These are phyloP conservation scores for Lagerstroemia speciosa DNA, from an alignment of 345 rosid genomes.

Conservation along the genomic window DNA sequence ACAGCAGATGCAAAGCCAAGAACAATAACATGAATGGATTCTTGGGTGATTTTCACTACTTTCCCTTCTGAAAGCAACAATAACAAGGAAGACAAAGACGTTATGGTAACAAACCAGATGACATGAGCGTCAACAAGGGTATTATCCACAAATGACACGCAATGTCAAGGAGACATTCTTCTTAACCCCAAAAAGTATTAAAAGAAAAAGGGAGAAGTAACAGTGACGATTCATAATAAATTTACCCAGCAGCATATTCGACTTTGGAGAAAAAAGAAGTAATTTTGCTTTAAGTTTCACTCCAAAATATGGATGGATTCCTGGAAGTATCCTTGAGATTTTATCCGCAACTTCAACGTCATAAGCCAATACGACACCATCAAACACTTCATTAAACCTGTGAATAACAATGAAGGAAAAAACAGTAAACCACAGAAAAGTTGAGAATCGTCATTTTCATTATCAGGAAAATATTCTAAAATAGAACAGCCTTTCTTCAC, in stretches of 20 bases:
- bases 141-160: not conserved
- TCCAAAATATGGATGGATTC: constrained; percentile 57
- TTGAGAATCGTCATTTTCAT: not conserved
- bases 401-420: constrained; percentile 7
- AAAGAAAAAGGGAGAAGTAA: not conserved
- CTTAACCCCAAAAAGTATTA: not conserved
- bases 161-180: not conserved
- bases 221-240: not conserved
- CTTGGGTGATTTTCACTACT: constrained; percentile 56
- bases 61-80: constrained; percentile 47
- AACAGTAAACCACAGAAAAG: not conserved
- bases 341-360: constrained; percentile 38
- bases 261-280: constrained; percentile 66
- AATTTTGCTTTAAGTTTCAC: constrained; percentile 47
- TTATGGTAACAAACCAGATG: not conserved
- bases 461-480: not conserved
- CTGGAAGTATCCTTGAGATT: constrained; percentile 49
- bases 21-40: constrained; percentile 63
- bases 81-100: not conserved
- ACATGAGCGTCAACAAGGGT: not conserved
- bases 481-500: not conserved
- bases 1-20: constrained; percentile 81
- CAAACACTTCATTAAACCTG: constrained; percentile 63
- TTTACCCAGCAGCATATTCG: constrained; percentile 59
- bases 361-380: constrained; percentile 69